Evolutionary conservation across 2,329 filamentous ascomycete genomes (phyloP).

Genomic region (Pseudopyrenochaeta lycopersici): DNA sequence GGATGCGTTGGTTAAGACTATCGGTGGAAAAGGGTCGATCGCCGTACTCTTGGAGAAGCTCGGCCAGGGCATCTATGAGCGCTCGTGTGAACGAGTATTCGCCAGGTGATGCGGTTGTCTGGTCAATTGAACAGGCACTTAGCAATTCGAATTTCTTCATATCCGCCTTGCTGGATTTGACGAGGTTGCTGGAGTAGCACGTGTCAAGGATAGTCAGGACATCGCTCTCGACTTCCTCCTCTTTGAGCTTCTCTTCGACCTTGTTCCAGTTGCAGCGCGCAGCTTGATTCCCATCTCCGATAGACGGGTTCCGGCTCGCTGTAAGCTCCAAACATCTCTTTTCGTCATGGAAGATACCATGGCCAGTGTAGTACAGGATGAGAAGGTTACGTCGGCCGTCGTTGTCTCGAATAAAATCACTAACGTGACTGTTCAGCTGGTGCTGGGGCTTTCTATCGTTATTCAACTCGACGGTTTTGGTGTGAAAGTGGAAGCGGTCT

Average conservation of each 20-base stretch:
- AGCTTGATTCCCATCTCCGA: slow-evolving; percentile 28
- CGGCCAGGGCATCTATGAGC: slow-evolving; percentile 40
- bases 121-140: slow-evolving; percentile 38
- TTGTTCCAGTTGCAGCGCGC: slow-evolving; percentile 47
- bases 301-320: slow-evolving; percentile 19
- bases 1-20: slow-evolving; percentile 38
- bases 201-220: slow-evolving; percentile 50
- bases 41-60: slow-evolving; percentile 27
- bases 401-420: slow-evolving; percentile 36
- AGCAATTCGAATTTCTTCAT: slow-evolving; percentile 44
- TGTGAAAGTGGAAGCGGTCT: slow-evolving; percentile 39
- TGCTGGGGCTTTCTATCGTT: slow-evolving; percentile 41
- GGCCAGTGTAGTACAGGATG: slow-evolving; percentile 53
- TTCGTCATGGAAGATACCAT: slow-evolving; percentile 38
- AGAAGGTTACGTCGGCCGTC: slow-evolving; percentile 44
- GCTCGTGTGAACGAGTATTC: slow-evolving; percentile 45
- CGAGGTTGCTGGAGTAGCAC: slow-evolving; percentile 48
- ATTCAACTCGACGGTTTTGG: slow-evolving; percentile 44
- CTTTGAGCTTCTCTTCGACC: slow-evolving; percentile 37
- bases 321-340: slow-evolving; percentile 37
- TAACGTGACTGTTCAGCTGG: slow-evolving; percentile 42
- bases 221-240: slow-evolving; percentile 43
- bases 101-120: slow-evolving; percentile 40
- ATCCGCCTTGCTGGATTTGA: slow-evolving; percentile 36
- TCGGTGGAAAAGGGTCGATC: slow-evolving; percentile 42